phyloP scores from a whole-genome alignment of 1,284 basidiomycete species.

The Omphalotus olearius region DNA sequence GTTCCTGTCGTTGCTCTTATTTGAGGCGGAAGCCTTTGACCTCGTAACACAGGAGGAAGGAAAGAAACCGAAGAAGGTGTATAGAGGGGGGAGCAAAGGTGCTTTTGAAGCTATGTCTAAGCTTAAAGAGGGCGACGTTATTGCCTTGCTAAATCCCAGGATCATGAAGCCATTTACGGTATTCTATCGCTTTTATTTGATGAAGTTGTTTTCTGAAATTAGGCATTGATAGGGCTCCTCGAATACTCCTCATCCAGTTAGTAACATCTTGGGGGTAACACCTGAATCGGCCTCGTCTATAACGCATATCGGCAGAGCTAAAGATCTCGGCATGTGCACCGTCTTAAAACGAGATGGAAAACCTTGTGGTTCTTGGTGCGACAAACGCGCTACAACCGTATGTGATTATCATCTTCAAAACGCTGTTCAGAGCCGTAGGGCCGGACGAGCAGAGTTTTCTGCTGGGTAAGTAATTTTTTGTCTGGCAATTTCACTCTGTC shows the following conservation, averaged over 20 bases:
- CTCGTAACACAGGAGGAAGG: conserved; percentile 44
- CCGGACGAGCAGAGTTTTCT: conserved; percentile 80
- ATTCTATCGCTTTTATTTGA: conserved; percentile 9
- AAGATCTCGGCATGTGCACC: conserved; percentile 81
- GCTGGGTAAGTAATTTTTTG: conserved; percentile 49
- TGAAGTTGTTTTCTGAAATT: background rate
- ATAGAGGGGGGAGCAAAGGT: conserved; percentile 85
- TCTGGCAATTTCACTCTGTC: background rate
- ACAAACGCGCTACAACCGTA: conserved; percentile 75
- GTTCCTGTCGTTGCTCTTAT: conserved; percentile 77
- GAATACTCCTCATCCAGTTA: conserved; percentile 67
- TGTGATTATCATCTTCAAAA: conserved; percentile 89
- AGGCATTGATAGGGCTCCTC: conserved; percentile 36
- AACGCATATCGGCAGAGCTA: conserved; percentile 80
- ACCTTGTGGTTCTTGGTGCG: conserved; percentile 82
- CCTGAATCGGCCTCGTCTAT: conserved; percentile 80
- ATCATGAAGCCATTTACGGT: conserved; percentile 85
- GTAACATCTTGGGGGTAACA: conserved; percentile 84
- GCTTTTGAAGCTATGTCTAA: conserved; percentile 89
- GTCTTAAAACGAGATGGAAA: conserved; percentile 79
- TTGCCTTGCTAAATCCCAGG: conserved; percentile 87
- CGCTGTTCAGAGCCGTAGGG: conserved; percentile 71
- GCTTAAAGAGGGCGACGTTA: conserved; percentile 82
- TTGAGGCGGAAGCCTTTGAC: conserved; percentile 78
- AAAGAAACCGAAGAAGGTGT: conserved; percentile 55